These are phyloP conservation scores for Magnolia sinica DNA, from an alignment of 164 flowering plant genomes.

Conservation along the genomic window DNA sequence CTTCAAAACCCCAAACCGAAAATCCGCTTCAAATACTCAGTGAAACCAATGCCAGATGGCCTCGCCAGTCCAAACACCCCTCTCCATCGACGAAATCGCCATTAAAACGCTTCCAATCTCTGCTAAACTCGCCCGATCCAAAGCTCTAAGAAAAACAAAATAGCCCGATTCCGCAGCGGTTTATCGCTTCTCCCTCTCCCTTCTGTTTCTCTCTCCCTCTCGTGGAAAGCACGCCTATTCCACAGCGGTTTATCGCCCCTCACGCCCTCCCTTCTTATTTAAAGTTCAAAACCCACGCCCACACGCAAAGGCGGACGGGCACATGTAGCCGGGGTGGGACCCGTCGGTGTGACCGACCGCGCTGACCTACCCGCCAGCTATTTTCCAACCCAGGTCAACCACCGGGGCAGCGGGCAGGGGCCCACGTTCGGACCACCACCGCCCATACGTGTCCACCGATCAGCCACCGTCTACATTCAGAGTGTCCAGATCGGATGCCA, in stretches of 20 bases:
- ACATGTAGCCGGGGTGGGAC: background rate
- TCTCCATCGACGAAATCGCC: conserved; percentile 22
- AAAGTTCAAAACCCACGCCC: conserved; percentile 15
- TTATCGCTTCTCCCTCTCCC: background rate
- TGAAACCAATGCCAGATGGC: conserved; percentile 1
- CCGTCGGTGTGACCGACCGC: conserved; percentile 7
- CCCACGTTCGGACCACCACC: background rate
- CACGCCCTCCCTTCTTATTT: background rate
- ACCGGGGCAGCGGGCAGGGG: background rate
- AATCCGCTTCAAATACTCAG: background rate
- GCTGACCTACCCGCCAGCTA: conserved; percentile 21
- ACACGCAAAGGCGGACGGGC: conserved; percentile 14
- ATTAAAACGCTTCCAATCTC: conserved; percentile 4
- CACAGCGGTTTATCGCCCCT: background rate
- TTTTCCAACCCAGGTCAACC: conserved; percentile 12
- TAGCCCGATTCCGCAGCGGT: background rate
- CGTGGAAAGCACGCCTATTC: background rate
- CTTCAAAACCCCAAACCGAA: background rate
- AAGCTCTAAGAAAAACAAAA: background rate
- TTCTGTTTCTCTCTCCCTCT: conserved; percentile 1
- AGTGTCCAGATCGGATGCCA: conserved; percentile 6
- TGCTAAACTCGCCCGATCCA: background rate
- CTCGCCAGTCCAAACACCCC: conserved; percentile 10
- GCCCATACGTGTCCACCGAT: conserved; percentile 8
- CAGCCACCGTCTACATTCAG: background rate